These are phyloP conservation scores for Colletotrichum sp. DNA, from an alignment of 2,329 filamentous ascomycete species.

Conservation along the genomic window DNA sequence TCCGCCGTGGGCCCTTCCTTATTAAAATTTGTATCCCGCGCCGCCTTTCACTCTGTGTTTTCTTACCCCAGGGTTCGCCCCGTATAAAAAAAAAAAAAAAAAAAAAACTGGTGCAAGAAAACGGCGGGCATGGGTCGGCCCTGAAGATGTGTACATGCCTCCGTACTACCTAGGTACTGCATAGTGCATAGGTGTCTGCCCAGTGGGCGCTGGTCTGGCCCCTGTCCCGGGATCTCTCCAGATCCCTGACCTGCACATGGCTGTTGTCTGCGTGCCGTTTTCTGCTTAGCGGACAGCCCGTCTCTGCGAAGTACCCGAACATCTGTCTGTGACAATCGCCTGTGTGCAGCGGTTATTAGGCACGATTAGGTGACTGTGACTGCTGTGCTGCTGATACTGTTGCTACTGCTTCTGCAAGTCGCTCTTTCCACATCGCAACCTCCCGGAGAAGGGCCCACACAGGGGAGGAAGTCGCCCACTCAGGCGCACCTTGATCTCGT, in stretches of 20 bases:
- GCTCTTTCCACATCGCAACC: not conserved
- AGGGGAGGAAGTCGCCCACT: not conserved
- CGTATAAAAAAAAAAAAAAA: too few species aligned
- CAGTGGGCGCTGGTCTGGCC: not conserved
- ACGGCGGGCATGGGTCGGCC: not conserved
- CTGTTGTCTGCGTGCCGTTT: not conserved
- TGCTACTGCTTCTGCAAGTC: not conserved
- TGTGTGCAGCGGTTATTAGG: not conserved
- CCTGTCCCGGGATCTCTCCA: not conserved
- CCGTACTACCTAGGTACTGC: not conserved
- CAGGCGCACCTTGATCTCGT: not conserved
- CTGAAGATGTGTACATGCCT: not conserved
- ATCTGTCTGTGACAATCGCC: not conserved
- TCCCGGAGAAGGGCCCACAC: not conserved
- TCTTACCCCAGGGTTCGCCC: too few species aligned
- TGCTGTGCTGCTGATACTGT: too few species aligned
- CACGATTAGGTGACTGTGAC: not conserved
- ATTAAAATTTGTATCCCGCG: too few species aligned
- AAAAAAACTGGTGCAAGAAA: not conserved
- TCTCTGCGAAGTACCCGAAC: not conserved
- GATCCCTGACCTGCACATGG: constrained; percentile 17
- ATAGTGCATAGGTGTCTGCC: not conserved
- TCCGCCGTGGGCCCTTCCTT: too few species aligned
- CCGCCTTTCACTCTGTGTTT: too few species aligned
- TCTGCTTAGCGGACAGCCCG: not conserved